These are phyloP conservation scores for Prunus campanulata DNA, from an alignment of 306 rosid species.

Conservation along the genomic window DNA sequence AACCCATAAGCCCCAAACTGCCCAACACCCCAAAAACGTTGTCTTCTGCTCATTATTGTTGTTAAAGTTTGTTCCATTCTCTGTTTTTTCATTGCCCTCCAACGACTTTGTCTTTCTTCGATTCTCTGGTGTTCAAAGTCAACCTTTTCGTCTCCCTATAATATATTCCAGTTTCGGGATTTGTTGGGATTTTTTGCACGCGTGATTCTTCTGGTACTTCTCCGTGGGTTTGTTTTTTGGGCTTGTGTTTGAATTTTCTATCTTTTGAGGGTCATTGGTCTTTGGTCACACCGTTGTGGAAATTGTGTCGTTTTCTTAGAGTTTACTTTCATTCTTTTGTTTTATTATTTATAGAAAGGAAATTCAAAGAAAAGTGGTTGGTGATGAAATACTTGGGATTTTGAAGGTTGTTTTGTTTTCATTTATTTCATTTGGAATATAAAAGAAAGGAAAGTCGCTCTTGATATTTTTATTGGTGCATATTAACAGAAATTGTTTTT, in stretches of 20 bases:
- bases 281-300: conserved; percentile 30
- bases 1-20: background rate
- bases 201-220: conserved; percentile 29
- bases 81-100: conserved; percentile 4
- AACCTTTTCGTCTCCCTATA: conserved; percentile 36
- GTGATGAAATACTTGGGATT: conserved; percentile 22
- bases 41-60: background rate
- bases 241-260: background rate
- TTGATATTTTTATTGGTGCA: conserved; percentile 9
- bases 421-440: background rate
- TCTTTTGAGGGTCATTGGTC: conserved; percentile 25
- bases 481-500: conserved; percentile 11
- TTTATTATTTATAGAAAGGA: background rate
- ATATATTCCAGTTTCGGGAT: conserved; percentile 7
- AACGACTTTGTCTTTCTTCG: conserved; percentile 23
- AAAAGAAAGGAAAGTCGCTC: background rate
- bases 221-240: conserved; percentile 15
- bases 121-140: conserved; percentile 32
- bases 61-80: background rate
- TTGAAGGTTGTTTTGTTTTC: conserved; percentile 10
- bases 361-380: conserved; percentile 9
- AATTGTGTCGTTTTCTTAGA: conserved; percentile 47
- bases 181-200: conserved; percentile 25
- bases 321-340: conserved; percentile 29
- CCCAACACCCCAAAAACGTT: background rate